phyloP scores from a whole-genome alignment of 345 rosid species.

The Murraya paniculata region DNA sequence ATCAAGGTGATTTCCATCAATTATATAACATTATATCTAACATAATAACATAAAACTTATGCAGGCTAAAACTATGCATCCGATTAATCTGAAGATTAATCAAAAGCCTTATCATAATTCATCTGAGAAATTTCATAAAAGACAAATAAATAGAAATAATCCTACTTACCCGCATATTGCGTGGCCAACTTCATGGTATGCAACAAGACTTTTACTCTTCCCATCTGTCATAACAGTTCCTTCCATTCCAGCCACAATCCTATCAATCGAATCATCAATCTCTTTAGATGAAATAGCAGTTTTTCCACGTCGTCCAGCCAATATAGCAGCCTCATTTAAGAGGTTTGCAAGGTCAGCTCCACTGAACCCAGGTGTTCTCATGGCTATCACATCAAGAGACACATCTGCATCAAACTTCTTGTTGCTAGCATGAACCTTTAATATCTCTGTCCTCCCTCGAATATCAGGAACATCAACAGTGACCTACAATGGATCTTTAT shows the following conservation, averaged over 20 bases:
- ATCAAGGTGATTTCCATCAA: background rate
- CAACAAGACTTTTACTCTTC: constrained; percentile 94
- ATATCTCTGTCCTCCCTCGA: constrained; percentile 84
- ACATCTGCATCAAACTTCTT: constrained; percentile 88
- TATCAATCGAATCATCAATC: constrained; percentile 93
- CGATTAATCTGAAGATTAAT: background rate
- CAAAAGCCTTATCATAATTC: background rate
- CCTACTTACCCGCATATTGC: constrained; percentile 86
- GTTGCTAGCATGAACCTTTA: constrained; percentile 85
- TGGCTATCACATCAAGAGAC: constrained; percentile 85
- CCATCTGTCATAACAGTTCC: constrained; percentile 99
- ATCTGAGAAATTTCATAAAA: background rate
- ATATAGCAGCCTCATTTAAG: constrained; percentile 91
- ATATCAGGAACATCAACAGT: constrained; percentile 90
- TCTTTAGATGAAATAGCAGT: constrained; percentile 85
- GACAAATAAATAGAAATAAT: constrained; percentile 1
- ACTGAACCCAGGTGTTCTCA: constrained; percentile 98
- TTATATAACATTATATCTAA: background rate
- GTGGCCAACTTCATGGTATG: constrained; percentile 98
- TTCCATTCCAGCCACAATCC: constrained; percentile 99
- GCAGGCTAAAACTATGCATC: background rate
- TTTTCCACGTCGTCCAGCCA: constrained; percentile 90
- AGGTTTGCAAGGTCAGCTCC: constrained; percentile 99
- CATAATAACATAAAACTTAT: background rate
- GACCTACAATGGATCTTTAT: constrained; percentile 49